Base-by-base conservation (phyloP, 305 asterid genomes). In the Rubia peregrina region DNA sequence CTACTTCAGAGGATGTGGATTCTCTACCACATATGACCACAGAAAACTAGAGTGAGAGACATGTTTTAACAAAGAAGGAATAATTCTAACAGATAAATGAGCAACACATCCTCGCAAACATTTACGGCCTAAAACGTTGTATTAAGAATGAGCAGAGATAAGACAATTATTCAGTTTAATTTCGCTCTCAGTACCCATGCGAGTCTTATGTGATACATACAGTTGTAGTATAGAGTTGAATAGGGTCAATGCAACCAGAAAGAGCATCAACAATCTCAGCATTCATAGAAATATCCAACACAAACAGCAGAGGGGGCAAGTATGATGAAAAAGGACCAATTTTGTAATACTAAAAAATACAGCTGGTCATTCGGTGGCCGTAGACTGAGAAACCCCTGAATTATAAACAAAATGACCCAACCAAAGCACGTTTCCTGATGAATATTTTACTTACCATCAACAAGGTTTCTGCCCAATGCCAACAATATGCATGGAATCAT, bases 391-490 rank as follows among this genome's bases (percentile, higher is more conserved):
- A 53, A 56, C 40, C 65, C 7, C 16, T 53, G 7, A 56, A 11
- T 36, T 12, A 26, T 21, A 1, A 55, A 57, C 17, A 10, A 56
- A 40, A 70, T 33, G 8, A 41, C 49, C 41, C 21, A 51, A 14
- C 10, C 22, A 42, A 30, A 67, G 60, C 16, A 33, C 41, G 41
- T 51, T 22, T 9, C 42, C 56, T 21, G 38, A 63, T 63, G 41
- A n/a, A 38, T 7, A 55, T 51, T 12, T 61, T 14, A 44, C 87
- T 84, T 79, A 90, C 99, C 99, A 53, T 95, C 89, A 19, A 92
- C 85, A 10, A 95, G 97, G 86, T 95, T 95, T 80, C 99, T 98
- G 76, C 98, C 98, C 80, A 95, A 78, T 68, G 99, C 99, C 91
- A 95, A 77, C 75, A 95, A 74, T 84, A 95, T 95, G 88, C 98